phyloP scores from a whole-genome alignment of 768 basidiomycete species.

The Panaeolus cyanescens region DNA sequence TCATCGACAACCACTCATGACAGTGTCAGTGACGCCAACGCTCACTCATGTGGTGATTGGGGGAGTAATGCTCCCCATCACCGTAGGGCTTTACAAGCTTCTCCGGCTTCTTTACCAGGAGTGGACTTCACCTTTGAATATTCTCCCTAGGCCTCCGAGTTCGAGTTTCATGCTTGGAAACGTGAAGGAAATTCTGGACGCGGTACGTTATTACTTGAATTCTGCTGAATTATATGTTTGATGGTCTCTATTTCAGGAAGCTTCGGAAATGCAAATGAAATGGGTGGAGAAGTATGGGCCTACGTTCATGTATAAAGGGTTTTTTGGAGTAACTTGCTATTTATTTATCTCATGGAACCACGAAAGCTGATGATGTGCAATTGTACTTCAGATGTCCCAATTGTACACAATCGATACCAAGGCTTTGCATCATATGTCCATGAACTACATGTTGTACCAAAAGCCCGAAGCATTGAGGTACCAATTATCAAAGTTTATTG shows the following conservation, averaged over 20 bases:
- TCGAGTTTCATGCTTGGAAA: conserved; percentile 50
- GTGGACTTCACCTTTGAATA: conserved; percentile 42
- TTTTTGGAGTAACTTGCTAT: conserved; percentile 45
- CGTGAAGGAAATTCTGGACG: conserved; percentile 42
- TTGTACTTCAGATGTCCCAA: conserved; percentile 29
- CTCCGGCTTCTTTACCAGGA: conserved; percentile 28
- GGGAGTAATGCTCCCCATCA: neutral
- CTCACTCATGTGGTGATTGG: neutral
- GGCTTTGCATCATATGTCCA: conserved; percentile 65
- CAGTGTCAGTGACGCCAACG: neutral
- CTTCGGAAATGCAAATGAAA: conserved; percentile 39
- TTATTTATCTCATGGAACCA: neutral
- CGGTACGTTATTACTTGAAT: conserved; percentile 30
- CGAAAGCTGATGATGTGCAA: neutral
- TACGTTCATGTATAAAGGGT: conserved; percentile 43
- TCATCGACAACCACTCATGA: no score
- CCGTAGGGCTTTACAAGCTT: conserved; percentile 25
- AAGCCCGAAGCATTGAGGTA: conserved; percentile 48
- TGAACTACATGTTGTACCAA: conserved; percentile 54
- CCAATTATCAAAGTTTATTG: conserved; percentile 42
- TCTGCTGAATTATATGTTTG: neutral
- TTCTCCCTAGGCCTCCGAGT: conserved; percentile 52
- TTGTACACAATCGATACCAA: conserved; percentile 62
- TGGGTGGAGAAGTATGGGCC: conserved; percentile 53
- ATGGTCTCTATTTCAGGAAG: conserved; percentile 24